A percentile compares a stretch with the other conserved stretches of the same genome.
Evolutionary conservation across 176 grass and related monocot genomes (phyloP).

Genomic region (Pharus latifolius): DNA sequence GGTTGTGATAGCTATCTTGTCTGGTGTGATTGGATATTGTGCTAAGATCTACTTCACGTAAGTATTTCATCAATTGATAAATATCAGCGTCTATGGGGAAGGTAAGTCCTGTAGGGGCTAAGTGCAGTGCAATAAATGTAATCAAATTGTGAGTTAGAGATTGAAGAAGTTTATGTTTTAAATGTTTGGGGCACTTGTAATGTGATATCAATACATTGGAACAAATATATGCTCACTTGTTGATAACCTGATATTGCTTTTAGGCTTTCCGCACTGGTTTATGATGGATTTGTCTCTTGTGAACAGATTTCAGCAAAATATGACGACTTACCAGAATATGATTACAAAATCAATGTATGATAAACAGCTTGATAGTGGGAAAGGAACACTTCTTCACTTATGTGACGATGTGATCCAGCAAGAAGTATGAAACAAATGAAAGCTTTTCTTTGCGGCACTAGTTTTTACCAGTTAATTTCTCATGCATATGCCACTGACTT

Average conservation of each 20-base stretch:
- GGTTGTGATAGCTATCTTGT: conserved; percentile 73
- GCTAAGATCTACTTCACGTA: conserved; percentile 95
- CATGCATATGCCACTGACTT: neutral
- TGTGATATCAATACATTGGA: neutral
- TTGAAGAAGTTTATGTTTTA: neutral
- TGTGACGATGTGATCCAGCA: conserved; percentile 96
- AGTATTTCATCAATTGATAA: conserved; percentile 21
- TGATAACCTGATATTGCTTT: neutral
- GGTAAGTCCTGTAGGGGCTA: neutral
- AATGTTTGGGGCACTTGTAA: neutral
- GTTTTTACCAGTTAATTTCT: neutral
- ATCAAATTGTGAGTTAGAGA: neutral
- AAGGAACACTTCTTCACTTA: conserved; percentile 88
- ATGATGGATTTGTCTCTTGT: conserved; percentile 16
- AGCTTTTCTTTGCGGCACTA: neutral
- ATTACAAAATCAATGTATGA: conserved; percentile 96
- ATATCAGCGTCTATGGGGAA: neutral
- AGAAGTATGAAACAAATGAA: conserved; percentile 52
- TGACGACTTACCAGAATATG: conserved; percentile 80
- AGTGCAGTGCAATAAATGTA: neutral
- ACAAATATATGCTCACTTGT: neutral
- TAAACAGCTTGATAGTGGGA: conserved; percentile 95
- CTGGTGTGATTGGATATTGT: conserved; percentile 79
- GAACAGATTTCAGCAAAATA: conserved; percentile 79
- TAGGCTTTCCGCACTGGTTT: neutral